A percentile compares a stretch with the other conserved stretches of the same genome.
These are phyloP conservation scores for Papiliotrema flavescens DNA, from an alignment of 1,284 basidiomycete genomes.

Conservation along the genomic window DNA sequence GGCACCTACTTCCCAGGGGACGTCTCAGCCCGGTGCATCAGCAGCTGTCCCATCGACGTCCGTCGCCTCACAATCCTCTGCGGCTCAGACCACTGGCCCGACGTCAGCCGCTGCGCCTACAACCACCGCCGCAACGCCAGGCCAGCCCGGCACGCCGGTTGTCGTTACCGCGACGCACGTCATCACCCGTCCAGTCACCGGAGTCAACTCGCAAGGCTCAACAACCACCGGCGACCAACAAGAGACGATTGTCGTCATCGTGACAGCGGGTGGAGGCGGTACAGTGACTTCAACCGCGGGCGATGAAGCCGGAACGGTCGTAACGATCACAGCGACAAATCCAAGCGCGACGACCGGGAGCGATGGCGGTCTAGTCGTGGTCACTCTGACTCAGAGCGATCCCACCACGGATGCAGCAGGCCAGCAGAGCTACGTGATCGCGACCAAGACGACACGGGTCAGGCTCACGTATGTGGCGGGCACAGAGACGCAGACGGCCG, in stretches of 20 bases:
- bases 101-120: neutral
- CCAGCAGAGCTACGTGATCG: constrained; percentile 2
- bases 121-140: neutral
- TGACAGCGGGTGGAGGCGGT: constrained; percentile 4
- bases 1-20: neutral
- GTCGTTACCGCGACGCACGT: constrained; percentile 11
- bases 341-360: constrained; percentile 5
- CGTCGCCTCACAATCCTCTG: neutral
- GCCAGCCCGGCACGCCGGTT: neutral
- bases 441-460: constrained; percentile 1
- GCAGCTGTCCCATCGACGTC: neutral
- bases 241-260: constrained; percentile 12
- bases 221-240: constrained; percentile 5
- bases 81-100: neutral
- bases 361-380: constrained; percentile 11
- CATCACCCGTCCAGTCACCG: constrained; percentile 4
- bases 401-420: constrained; percentile 7
- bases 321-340: constrained; percentile 14
- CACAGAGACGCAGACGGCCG: neutral
- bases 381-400: constrained; percentile 8
- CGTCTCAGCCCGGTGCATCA: neutral
- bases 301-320: constrained; percentile 5
- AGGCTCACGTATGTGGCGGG: neutral
- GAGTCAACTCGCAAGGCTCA: constrained; percentile 2
- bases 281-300: neutral